Evolutionary conservation across 2,329 filamentous ascomycete species (phyloP).

Genomic region (Leptographium galeiforme): DNA sequence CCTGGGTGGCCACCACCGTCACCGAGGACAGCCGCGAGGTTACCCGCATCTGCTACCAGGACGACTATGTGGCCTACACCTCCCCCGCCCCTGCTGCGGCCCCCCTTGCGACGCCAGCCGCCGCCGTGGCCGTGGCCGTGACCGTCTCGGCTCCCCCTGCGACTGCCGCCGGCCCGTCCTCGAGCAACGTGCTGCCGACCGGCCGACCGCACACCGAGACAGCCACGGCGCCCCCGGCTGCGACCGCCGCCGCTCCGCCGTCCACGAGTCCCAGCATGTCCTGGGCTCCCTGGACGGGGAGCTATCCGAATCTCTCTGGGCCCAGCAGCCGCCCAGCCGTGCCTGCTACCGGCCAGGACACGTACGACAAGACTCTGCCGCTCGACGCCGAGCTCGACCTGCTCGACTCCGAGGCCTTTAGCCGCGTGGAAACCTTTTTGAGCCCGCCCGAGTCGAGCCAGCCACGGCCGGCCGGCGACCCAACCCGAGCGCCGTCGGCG

Average conservation of each 20-base stretch:
- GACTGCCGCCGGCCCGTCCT: no score
- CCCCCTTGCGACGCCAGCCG: background rate
- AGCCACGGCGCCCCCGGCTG: background rate
- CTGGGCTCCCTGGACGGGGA: background rate
- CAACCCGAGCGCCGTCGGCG: background rate
- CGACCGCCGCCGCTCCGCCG: background rate
- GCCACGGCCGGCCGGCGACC: background rate
- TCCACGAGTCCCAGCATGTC: background rate
- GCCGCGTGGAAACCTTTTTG: conserved; percentile 36
- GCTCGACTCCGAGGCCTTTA: conserved; percentile 27
- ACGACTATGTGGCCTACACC: background rate
- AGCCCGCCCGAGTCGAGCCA: conserved; percentile 25
- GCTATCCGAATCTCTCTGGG: background rate
- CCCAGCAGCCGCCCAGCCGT: background rate
- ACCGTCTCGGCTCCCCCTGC: background rate
- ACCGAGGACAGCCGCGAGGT: conserved; percentile 4
- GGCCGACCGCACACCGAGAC: no score
- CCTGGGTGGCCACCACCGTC: conserved; percentile 5
- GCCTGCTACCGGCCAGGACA: background rate
- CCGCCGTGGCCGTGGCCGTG: background rate
- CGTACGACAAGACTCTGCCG: background rate
- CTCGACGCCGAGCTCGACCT: conserved; percentile 7
- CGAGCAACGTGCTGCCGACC: no score
- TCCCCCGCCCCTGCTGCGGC: background rate
- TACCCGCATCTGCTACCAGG: conserved; percentile 6